Percentiles rank a stretch among this genome's conserved stretches.
phyloP scores from a whole-genome alignment of 2,329 filamentous ascomycete species.

The Pseudopithomyces maydicus region DNA sequence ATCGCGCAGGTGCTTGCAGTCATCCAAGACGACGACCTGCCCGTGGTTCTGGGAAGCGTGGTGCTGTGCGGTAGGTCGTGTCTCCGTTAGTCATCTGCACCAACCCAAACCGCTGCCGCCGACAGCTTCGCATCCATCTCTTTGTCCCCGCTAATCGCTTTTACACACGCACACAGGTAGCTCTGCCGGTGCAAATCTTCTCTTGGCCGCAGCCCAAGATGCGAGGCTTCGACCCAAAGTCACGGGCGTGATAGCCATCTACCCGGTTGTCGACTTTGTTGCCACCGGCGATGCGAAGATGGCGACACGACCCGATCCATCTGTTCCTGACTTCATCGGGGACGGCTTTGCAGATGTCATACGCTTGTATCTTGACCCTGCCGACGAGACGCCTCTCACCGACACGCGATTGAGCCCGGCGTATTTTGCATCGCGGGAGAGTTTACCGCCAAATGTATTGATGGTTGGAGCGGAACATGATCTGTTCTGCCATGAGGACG shows the following conservation, averaged over 20 bases:
- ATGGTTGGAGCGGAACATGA: neutral
- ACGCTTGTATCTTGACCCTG: neutral
- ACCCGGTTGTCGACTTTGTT: neutral
- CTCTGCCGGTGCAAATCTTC: neutral
- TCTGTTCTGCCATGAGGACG: neutral
- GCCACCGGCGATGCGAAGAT: neutral
- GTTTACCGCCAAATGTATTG: neutral
- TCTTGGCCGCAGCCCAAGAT: neutral
- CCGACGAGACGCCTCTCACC: neutral
- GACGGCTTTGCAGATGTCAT: neutral
- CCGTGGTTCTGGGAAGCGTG: neutral
- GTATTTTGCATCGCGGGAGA: neutral
- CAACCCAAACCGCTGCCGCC: too few species aligned
- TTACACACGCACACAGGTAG: neutral
- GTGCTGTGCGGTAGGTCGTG: neutral
- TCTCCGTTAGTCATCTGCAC: neutral
- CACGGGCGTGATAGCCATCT: neutral
- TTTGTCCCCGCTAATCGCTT: too few species aligned
- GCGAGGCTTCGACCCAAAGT: neutral
- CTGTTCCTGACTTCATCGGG: neutral
- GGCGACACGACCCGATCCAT: neutral
- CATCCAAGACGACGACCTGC: neutral
- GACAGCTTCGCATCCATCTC: too few species aligned
- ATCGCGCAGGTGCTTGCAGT: neutral
- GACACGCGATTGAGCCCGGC: neutral